Base-by-base conservation (phyloP, 495 filamentous ascomycete genomes). In the Podospora pseudopauciseta region DNA sequence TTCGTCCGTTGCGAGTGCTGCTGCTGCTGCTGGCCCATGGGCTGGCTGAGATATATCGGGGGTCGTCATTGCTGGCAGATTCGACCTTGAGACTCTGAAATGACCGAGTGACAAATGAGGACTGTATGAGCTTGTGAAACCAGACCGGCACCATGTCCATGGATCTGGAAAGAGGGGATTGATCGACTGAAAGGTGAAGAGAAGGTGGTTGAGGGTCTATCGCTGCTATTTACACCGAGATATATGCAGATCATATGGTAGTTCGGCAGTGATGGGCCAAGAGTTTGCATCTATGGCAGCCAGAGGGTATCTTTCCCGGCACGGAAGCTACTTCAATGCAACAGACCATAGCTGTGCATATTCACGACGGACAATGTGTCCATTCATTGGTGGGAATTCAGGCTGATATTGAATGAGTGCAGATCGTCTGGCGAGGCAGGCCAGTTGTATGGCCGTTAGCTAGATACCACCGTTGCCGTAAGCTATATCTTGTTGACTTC, bases 201-300 rank as follows among this genome's bases (percentile, higher is more conserved):
- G n/a, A 2, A 20, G n/a, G 4, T 23, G 23, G 23, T 23, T 23
- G 4, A 32, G 28, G 19, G 28, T 5, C 7, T 18, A 32, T 27
- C 59, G 20, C 59, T 61, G 59, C 32, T 64, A 65, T 32, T 74
- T 75, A 27, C 60, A 75, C 16, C 72, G 76, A 7, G 65, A 88
- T 16, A 71, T 49, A 49, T 11, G 39, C 39, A 11, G 39, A 49
- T 49, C 39, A 49, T 49, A 74, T 6, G 78, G 90, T 58, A 32
- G 30, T 7, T 18, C 55, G 55, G 55, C 55, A 58, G 55, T 20
- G 4, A 58, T 19, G 11, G n/a, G n/a, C 55, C 55, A 58, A 58
- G 55, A 58, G n/a, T 26, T 58, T n/a, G 55, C 19, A 23, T 4
- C 5, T 18, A 58, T 58, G 55, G 55, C 55, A 58, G 55, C 18